Conservation (phyloP, 2,329 filamentous ascomycete species). For the Exophiala viscosa region DNA sequence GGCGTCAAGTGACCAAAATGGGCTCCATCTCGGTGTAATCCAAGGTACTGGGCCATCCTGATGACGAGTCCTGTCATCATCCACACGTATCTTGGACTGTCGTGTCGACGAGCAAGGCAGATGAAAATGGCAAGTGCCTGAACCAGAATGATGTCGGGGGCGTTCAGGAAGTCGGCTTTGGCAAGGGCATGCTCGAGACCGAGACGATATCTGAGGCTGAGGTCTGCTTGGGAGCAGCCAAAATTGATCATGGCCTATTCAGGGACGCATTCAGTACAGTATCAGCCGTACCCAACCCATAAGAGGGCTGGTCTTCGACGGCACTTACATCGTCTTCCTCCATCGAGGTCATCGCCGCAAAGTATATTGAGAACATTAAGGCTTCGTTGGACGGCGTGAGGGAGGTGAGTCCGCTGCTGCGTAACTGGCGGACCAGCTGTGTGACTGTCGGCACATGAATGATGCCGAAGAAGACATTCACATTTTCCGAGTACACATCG, state of each 20-base stretch:
- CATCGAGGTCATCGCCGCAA: slow-evolving; percentile 54
- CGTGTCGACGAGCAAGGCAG: slow-evolving; percentile 51
- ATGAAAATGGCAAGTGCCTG: slow-evolving; percentile 57
- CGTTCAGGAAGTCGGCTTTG: slow-evolving; percentile 53
- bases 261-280: not conserved
- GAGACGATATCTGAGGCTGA: slow-evolving; percentile 50
- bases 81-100: slow-evolving; percentile 42
- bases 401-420: slow-evolving; percentile 31
- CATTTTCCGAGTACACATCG: slow-evolving; percentile 50
- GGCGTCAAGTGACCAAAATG: slow-evolving; percentile 50
- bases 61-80: slow-evolving; percentile 41
- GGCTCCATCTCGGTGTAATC: slow-evolving; percentile 46
- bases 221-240: slow-evolving; percentile 45
- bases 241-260: slow-evolving; percentile 27
- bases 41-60: slow-evolving; percentile 36
- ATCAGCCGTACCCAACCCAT: not conserved
- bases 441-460: slow-evolving; percentile 34
- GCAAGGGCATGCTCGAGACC: slow-evolving; percentile 54
- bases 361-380: slow-evolving; percentile 44
- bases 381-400: slow-evolving; percentile 49
- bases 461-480: slow-evolving; percentile 41
- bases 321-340: slow-evolving; percentile 53
- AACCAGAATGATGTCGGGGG: slow-evolving; percentile 52
- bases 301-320: not conserved
- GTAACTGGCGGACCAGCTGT: slow-evolving; percentile 34